phyloP scores from a whole-genome alignment of 176 grass and related monocot species.

The Tillandsia fasciculata region DNA sequence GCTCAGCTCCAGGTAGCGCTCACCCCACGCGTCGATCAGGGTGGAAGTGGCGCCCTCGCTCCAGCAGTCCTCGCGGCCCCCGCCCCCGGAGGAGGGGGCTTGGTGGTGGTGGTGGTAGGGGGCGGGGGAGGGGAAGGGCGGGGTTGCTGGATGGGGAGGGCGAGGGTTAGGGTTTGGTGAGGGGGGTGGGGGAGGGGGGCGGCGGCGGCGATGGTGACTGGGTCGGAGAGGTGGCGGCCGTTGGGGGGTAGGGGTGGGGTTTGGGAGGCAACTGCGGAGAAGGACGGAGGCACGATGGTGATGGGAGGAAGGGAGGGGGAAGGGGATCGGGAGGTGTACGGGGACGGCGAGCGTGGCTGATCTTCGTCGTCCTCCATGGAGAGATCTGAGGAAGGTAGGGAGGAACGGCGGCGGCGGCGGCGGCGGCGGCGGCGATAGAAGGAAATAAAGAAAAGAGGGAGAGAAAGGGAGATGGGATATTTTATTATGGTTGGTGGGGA shows the following conservation, averaged over 20 bases:
- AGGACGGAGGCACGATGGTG: background rate
- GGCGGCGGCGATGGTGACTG: slow-evolving; percentile 24
- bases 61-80: slow-evolving; percentile 86
- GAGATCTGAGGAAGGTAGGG: background rate
- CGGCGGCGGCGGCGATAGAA: slow-evolving; percentile 15
- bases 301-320: background rate
- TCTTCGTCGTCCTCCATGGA: slow-evolving; percentile 10
- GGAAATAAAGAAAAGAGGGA: slow-evolving; percentile 15
- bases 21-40: slow-evolving; percentile 94
- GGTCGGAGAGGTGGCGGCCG: slow-evolving; percentile 4
- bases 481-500: background rate
- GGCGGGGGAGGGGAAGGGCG: background rate
- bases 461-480: slow-evolving; percentile 1
- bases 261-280: background rate
- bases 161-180: slow-evolving; percentile 30
- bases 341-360: background rate
- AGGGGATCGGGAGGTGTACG: background rate
- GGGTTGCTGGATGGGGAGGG: slow-evolving; percentile 68
- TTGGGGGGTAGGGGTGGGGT: background rate
- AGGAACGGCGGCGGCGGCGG: background rate
- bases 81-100: slow-evolving; percentile 20
- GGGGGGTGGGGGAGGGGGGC: slow-evolving; percentile 20
- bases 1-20: slow-evolving; percentile 79
- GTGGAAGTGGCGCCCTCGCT: slow-evolving; percentile 83
- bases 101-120: no score